Conservation (phyloP, 169 alveolate species). For the Theileria luwenshuni region DNA sequence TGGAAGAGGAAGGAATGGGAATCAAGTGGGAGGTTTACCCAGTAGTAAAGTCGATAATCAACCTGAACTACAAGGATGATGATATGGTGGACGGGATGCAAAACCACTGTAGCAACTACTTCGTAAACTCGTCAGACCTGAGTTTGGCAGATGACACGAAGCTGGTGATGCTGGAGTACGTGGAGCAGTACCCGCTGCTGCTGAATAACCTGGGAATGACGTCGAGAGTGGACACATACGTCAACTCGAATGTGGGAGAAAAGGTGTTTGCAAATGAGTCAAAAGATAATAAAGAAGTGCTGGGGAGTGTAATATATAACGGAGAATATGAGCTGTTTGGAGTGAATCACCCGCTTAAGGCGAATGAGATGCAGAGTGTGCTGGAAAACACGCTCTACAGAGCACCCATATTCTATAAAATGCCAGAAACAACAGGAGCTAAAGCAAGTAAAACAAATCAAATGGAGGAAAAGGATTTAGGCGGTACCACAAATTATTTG, state of each 20-base stretch:
- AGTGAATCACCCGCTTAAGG: conserved; percentile 37
- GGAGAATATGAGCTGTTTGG: conserved; percentile 56
- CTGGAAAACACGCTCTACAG: conserved; percentile 69
- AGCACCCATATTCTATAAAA: conserved; percentile 72
- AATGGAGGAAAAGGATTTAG: background rate
- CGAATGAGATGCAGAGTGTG: conserved; percentile 68
- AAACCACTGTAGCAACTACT: conserved; percentile 70
- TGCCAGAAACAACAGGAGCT: background rate
- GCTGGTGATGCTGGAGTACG: conserved; percentile 80
- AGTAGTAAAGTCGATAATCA: conserved; percentile 20
- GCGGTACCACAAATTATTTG: background rate
- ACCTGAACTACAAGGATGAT: conserved; percentile 47
- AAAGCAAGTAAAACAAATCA: background rate
- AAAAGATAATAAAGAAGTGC: conserved; percentile 15
- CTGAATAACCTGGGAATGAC: conserved; percentile 83
- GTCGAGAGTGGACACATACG: conserved; percentile 76
- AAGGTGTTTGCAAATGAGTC: conserved; percentile 3
- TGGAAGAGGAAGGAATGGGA: background rate
- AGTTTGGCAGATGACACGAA: conserved; percentile 80
- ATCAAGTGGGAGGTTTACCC: conserved; percentile 70
- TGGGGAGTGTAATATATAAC: conserved; percentile 49
- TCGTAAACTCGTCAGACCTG: conserved; percentile 68
- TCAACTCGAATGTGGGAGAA: conserved; percentile 42
- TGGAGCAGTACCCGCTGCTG: conserved; percentile 83
- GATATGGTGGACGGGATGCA: conserved; percentile 34